Percentiles rank a stretch among this genome's conserved stretches.
phyloP scores from a whole-genome alignment of 1,284 basidiomycete genomes.

The Sphagnurus paluster region DNA sequence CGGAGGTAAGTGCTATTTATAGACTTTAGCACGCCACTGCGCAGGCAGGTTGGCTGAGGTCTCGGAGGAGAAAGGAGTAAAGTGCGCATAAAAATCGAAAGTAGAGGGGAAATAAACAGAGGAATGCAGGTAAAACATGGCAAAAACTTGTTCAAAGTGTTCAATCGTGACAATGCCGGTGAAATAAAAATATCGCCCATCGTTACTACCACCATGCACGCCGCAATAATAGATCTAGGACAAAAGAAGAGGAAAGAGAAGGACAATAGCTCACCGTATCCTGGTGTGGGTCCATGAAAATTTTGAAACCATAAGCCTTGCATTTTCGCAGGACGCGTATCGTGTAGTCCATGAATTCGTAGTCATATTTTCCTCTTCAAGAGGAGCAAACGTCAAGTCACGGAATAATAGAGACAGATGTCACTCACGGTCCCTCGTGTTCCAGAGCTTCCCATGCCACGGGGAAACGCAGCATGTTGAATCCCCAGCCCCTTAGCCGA shows the following conservation, averaged over 20 bases:
- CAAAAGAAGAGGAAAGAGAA: conserved; percentile 5
- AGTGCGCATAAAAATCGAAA: no score
- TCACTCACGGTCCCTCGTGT: conserved; percentile 88
- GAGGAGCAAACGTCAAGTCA: not conserved
- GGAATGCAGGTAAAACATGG: no score
- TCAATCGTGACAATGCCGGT: no score
- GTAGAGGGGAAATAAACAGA: no score
- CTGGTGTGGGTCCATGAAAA: conserved; percentile 97
- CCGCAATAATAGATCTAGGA: not conserved
- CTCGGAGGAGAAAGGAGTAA: not conserved
- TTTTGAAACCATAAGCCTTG: conserved; percentile 92
- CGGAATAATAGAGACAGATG: not conserved
- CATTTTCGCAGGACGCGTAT: conserved; percentile 86
- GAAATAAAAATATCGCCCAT: no score
- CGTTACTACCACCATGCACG: no score
- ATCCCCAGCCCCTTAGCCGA: conserved; percentile 89
- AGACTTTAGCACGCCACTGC: not conserved
- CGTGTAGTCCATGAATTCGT: conserved; percentile 92
- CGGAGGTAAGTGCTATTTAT: no score
- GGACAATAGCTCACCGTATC: conserved; percentile 73
- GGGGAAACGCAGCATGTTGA: conserved; percentile 90
- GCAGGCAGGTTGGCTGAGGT: not conserved
- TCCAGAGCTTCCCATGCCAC: conserved; percentile 96
- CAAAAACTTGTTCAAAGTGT: no score
- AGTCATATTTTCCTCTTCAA: conserved; percentile 84